phyloP scores from a whole-genome alignment of 2,329 filamentous ascomycete species.

The Malbranchea zuffiana region DNA sequence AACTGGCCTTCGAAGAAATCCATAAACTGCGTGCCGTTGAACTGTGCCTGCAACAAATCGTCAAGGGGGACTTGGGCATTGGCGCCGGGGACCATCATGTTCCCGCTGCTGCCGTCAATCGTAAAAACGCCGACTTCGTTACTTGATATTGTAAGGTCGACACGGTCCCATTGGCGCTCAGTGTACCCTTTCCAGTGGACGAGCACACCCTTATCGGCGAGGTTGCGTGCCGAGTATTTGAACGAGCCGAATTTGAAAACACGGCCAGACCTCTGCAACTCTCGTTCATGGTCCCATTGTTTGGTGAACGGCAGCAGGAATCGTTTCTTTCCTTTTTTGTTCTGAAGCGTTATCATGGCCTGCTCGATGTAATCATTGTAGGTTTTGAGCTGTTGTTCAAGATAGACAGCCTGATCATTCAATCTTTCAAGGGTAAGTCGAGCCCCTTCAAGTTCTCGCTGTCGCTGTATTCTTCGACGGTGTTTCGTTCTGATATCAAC shows the following conservation, averaged over 20 bases:
- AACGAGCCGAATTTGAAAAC: slow-evolving; percentile 96
- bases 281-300: slow-evolving; percentile 96
- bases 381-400: slow-evolving; percentile 89
- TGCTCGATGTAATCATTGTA: slow-evolving; percentile 99
- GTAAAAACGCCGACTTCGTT: slow-evolving; percentile 92
- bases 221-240: slow-evolving; percentile 85
- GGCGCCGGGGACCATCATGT: slow-evolving; percentile 91
- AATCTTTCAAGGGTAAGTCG: slow-evolving; percentile 38
- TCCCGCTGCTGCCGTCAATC: slow-evolving; percentile 79
- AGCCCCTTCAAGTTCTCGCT: slow-evolving; percentile 68
- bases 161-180: slow-evolving; percentile 76
- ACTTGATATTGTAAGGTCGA: slow-evolving; percentile 87
- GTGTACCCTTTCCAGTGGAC: slow-evolving; percentile 80
- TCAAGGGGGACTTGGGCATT: slow-evolving; percentile 74
- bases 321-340: slow-evolving; percentile 88
- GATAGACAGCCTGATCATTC: slow-evolving; percentile 63
- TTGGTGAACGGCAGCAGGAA: slow-evolving; percentile 96
- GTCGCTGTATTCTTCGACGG: slow-evolving; percentile 77
- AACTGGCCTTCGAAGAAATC: slow-evolving; percentile 81
- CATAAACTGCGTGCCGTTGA: slow-evolving; percentile 94
- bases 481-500: slow-evolving; percentile 97
- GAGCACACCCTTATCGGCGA: slow-evolving; percentile 87
- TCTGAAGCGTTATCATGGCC: slow-evolving; percentile 92
- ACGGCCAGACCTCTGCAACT: slow-evolving; percentile 81
- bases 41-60: slow-evolving; percentile 89